Conservation (phyloP, 2,329 filamentous ascomycete genomes). For the Zopfia rhizophila region DNA sequence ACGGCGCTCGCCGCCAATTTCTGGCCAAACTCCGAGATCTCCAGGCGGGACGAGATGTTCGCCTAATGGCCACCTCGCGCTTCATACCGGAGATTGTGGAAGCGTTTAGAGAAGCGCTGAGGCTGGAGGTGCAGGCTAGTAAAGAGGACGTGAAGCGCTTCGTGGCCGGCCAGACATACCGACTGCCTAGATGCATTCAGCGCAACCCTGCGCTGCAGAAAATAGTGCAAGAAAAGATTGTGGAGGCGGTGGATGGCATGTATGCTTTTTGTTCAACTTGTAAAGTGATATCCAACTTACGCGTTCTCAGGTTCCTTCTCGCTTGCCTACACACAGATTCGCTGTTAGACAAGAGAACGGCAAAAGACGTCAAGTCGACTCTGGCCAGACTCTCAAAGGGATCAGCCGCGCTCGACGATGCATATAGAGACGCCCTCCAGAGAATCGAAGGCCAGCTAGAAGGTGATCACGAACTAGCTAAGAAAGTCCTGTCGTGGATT, state of each 20-base stretch:
- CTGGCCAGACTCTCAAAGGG: constrained; percentile 46
- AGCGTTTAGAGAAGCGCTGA: constrained; percentile 10
- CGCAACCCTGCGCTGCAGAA: constrained; percentile 15
- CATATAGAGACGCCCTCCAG: constrained; percentile 57
- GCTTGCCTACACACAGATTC: constrained; percentile 52
- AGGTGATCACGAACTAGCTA: constrained; percentile 51
- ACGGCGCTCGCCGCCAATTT: constrained; percentile 19
- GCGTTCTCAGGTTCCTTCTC: constrained; percentile 41
- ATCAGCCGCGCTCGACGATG: constrained; percentile 44
- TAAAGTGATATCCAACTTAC: constrained; percentile 9
- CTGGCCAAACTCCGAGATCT: constrained; percentile 20
- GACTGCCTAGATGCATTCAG: constrained; percentile 27
- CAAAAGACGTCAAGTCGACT: constrained; percentile 44
- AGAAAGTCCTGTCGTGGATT: constrained; percentile 30
- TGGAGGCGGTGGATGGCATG: constrained; percentile 35
- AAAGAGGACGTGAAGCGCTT: constrained; percentile 29
- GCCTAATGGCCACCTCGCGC: constrained; percentile 27
- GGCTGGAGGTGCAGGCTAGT: constrained; percentile 27
- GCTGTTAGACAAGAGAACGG: constrained; percentile 42
- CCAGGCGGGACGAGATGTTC: constrained; percentile 11
- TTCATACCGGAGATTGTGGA: constrained; percentile 21
- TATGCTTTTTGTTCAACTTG: constrained; percentile 18
- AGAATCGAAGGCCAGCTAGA: constrained; percentile 54
- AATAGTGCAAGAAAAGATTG: constrained; percentile 16
- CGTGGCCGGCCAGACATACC: constrained; percentile 21